phyloP scores from a whole-genome alignment of 2,329 filamentous ascomycete genomes.

The Clarireedia homoeocarpa region DNA sequence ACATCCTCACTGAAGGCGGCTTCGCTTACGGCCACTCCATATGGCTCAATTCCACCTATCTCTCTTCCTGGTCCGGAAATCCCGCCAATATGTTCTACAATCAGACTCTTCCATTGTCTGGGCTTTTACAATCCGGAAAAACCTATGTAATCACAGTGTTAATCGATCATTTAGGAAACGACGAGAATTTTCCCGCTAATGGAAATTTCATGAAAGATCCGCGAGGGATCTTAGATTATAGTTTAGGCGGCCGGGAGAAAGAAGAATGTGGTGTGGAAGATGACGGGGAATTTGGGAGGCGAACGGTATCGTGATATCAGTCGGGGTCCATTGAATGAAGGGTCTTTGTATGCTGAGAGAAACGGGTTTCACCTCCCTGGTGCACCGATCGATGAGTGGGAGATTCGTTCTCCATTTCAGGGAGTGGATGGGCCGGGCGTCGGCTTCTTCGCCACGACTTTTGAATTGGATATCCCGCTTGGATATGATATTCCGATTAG shows the following conservation, averaged over 20 bases:
- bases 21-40: constrained; percentile 57
- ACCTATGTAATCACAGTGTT: constrained; percentile 59
- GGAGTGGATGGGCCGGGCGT: constrained; percentile 44
- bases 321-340: constrained; percentile 60
- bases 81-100: constrained; percentile 42
- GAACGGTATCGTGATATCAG: constrained; percentile 52
- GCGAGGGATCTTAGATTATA: constrained; percentile 55
- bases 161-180: constrained; percentile 65
- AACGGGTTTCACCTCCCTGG: constrained; percentile 54
- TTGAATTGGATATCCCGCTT: constrained; percentile 46
- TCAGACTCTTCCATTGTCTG: constrained; percentile 47
- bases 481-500: constrained; percentile 54
- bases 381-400: constrained; percentile 41
- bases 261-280: constrained; percentile 50
- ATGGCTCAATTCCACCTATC: constrained; percentile 56
- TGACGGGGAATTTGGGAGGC: constrained; percentile 61
- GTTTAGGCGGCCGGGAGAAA: constrained; percentile 38
- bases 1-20: constrained; percentile 56
- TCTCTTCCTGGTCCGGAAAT: constrained; percentile 58
- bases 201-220: constrained; percentile 53
- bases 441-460: constrained; percentile 48
- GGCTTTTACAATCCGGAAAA: constrained; percentile 39
- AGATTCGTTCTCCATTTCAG: constrained; percentile 32
- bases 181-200: constrained; percentile 57
- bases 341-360: constrained; percentile 54